Base-by-base conservation (phyloP, 2,329 filamentous ascomycete genomes). In the Penicillium sp. region DNA sequence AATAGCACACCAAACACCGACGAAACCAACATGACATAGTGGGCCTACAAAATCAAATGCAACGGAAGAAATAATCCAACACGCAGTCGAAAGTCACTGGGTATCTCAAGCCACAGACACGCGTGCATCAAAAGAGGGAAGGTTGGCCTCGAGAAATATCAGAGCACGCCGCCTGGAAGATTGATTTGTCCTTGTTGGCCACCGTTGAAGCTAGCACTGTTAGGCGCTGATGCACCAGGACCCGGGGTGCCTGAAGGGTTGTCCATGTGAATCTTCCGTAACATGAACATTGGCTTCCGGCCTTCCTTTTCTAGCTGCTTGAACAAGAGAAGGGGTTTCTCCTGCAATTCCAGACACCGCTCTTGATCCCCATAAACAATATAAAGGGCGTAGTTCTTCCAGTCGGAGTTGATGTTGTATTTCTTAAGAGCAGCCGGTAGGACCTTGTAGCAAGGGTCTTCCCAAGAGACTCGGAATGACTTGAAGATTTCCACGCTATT, bases 291-390 rank as follows among this genome's bases (percentile, higher is more conserved):
- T 23, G 94, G 94, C 74, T 97, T 99, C 77, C 95, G 89, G 47
- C 94, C 94, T 78, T 97, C 94, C 74, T 93, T 93, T 72, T 97
- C 93, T 56, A 99, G 80, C 73, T 97, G 93, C 78, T 99, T 99
- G 79, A 99, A 99, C 61, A 99, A 78, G 62, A 97, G 95, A 58
- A 99, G 80, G 10, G 94, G 94, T 69, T 95, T 93, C 77, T 99
- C 94, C 57, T 97, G 89, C 64, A 96, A 81, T 0, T 90, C 91
- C 38, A 99, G 78, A 73, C 93, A 97, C 15, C 94, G 88, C 78
- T 99, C 94, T 76, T 97, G 92, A 70, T 97, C 93, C n/a, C 94
- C 94, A 68, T 97, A 96, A 4, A 99, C 94, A 73, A 99, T 99
- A 72, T 97, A 99, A 33, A 99, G 80, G 0, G 94, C 93, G 72